A percentile compares a stretch with the other conserved stretches of the same genome.
Conservation (phyloP, 371 early-diverging fungal species). For the Zopfochytrium polystomum region DNA sequence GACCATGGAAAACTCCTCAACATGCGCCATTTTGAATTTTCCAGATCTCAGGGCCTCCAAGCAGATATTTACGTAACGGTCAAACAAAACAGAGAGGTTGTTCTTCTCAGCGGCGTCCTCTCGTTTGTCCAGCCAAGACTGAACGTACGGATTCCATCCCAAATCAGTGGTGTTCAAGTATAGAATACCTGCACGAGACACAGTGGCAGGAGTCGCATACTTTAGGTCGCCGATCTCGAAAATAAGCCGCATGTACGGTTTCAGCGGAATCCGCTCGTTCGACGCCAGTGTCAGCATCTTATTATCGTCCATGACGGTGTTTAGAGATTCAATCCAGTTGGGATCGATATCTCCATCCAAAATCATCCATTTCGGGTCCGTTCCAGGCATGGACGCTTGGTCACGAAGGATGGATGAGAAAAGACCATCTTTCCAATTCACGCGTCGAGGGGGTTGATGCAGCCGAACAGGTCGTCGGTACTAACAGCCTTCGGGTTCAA, state of each 20-base stretch:
- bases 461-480: slow-evolving; percentile 63
- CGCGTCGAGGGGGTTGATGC: slow-evolving; percentile 62
- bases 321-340: slow-evolving; percentile 69
- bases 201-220: slow-evolving; percentile 67
- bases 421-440: slow-evolving; percentile 66
- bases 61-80: slow-evolving; percentile 56
- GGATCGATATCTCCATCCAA: slow-evolving; percentile 64
- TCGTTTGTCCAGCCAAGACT: slow-evolving; percentile 64
- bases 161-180: slow-evolving; percentile 59
- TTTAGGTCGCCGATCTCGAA: slow-evolving; percentile 63
- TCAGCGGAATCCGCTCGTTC: slow-evolving; percentile 68
- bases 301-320: slow-evolving; percentile 71
- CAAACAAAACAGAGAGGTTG: slow-evolving; percentile 55
- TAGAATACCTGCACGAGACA: slow-evolving; percentile 67
- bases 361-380: slow-evolving; percentile 65
- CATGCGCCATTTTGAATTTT: slow-evolving; percentile 55
- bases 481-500: slow-evolving; percentile 65
- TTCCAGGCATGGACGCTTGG: slow-evolving; percentile 51
- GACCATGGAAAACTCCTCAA: slow-evolving; percentile 60
- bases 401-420: slow-evolving; percentile 61
- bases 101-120: slow-evolving; percentile 59
- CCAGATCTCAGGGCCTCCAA: slow-evolving; percentile 54
- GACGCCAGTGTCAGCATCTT: slow-evolving; percentile 62
- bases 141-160: slow-evolving; percentile 62
- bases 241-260: slow-evolving; percentile 60